These are phyloP conservation scores for Hippophae gyantsensis DNA, from an alignment of 306 rosid genomes.

Conservation along the genomic window DNA sequence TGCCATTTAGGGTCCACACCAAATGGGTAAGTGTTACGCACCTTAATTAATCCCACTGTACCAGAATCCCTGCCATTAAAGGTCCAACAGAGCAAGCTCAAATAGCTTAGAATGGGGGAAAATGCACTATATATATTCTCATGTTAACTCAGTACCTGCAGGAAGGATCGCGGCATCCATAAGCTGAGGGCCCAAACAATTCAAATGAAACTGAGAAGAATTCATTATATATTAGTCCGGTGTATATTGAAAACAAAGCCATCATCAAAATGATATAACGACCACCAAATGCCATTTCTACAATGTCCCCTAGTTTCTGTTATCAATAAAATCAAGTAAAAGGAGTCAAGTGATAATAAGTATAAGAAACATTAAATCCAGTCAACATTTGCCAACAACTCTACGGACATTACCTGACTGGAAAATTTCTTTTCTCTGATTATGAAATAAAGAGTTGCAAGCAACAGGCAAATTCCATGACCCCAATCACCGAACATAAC, in stretches of 20 bases:
- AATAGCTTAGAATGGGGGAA: slow-evolving; percentile 7
- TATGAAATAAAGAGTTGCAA: slow-evolving; percentile 59
- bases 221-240: slow-evolving; percentile 73
- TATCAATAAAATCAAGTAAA: slow-evolving; percentile 33
- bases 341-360: slow-evolving; percentile 6
- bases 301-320: slow-evolving; percentile 82
- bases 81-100: neutral
- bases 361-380: slow-evolving; percentile 12
- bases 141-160: slow-evolving; percentile 47
- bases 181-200: slow-evolving; percentile 69
- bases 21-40: slow-evolving; percentile 27
- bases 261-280: slow-evolving; percentile 70
- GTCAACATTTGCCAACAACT: slow-evolving; percentile 6
- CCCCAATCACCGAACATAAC: slow-evolving; percentile 94
- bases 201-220: slow-evolving; percentile 78
- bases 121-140: slow-evolving; percentile 5
- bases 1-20: slow-evolving; percentile 37
- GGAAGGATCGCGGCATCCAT: slow-evolving; percentile 52
- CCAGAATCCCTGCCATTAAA: slow-evolving; percentile 47
- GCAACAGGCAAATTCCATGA: slow-evolving; percentile 76
- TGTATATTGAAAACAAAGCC: slow-evolving; percentile 83
- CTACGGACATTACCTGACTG: slow-evolving; percentile 44
- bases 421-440: slow-evolving; percentile 50
- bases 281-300: slow-evolving; percentile 78
- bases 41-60: slow-evolving; percentile 30